phyloP scores from a whole-genome alignment of 139 green algal genomes.

The Raphidocelis subcapitata region DNA sequence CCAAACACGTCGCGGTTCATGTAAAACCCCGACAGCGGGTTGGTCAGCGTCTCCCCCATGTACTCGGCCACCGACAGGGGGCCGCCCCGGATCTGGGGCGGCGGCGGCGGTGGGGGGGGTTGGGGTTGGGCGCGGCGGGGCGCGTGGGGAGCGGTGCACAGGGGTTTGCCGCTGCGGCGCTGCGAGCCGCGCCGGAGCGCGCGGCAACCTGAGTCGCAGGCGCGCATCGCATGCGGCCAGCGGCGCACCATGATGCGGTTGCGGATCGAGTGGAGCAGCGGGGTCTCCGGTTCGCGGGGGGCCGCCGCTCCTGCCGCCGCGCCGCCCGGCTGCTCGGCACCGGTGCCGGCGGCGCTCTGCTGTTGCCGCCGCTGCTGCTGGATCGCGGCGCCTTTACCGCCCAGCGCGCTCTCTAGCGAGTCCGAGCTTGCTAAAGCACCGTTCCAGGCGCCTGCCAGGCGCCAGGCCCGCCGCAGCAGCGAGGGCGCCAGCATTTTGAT shows the following conservation, averaged over 20 bases:
- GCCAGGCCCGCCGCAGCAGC: too few relatives aligned
- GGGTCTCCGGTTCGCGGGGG: slow-evolving; percentile 18
- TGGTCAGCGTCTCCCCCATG: slow-evolving; percentile 88
- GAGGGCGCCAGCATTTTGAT: too few relatives aligned
- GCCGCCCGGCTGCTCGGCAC: not conserved
- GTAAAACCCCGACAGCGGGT: slow-evolving; percentile 83
- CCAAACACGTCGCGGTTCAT: slow-evolving; percentile 90
- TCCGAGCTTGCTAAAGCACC: not conserved
- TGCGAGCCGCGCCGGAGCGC: not conserved
- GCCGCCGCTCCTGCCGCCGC: not conserved
- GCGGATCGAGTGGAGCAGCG: slow-evolving; percentile 23
- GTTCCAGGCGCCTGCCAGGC: too few relatives aligned
- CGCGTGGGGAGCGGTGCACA: not conserved
- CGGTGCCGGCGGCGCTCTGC: not conserved
- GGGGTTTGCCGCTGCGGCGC: not conserved
- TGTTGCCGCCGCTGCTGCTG: slow-evolving; percentile 14
- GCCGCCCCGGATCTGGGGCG: slow-evolving; percentile 85
- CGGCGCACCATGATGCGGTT: slow-evolving; percentile 28
- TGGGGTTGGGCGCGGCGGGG: not conserved
- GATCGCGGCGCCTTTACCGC: not conserved
- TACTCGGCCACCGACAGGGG: slow-evolving; percentile 91
- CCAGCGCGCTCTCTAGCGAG: not conserved
- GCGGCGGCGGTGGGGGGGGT: not conserved
- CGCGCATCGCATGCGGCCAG: not conserved
- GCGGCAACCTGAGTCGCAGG: not conserved